Evolutionary conservation across 2,329 filamentous ascomycete genomes (phyloP).

Genomic region (Aureobasidium zeae): DNA sequence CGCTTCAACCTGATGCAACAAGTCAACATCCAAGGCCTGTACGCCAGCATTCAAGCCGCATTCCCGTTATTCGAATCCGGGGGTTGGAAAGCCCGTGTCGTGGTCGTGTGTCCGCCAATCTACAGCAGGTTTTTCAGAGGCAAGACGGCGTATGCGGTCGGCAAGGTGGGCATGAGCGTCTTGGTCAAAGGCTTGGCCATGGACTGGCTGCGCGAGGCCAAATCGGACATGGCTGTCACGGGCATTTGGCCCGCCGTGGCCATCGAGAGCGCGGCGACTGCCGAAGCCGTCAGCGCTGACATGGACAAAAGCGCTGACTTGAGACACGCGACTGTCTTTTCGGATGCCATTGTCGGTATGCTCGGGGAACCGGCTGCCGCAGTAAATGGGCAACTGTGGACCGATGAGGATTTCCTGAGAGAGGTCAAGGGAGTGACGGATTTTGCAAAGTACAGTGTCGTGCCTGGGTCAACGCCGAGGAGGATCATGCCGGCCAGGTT

Average conservation of each 20-base stretch:
- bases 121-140: conserved; percentile 78
- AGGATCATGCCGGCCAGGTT: conserved; percentile 68
- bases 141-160: conserved; percentile 73
- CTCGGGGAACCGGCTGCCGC: conserved; percentile 47
- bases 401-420: conserved; percentile 75
- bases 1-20: conserved; percentile 56
- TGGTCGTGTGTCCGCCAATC: conserved; percentile 76
- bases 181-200: conserved; percentile 72
- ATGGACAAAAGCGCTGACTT: conserved; percentile 21
- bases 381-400: conserved; percentile 62
- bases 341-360: conserved; percentile 68
- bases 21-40: conserved; percentile 67
- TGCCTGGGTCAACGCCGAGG: conserved; percentile 54
- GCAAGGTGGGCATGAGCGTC: conserved; percentile 73
- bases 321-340: conserved; percentile 54
- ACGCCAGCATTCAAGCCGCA: conserved; percentile 58
- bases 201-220: conserved; percentile 63
- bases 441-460: conserved; percentile 63
- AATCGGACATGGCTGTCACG: conserved; percentile 62
- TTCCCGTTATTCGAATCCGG: conserved; percentile 53
- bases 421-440: conserved; percentile 55
- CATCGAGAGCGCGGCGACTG: conserved; percentile 68
- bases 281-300: conserved; percentile 33
- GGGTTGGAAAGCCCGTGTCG: conserved; percentile 50
- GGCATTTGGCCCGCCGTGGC: conserved; percentile 73